Evolutionary conservation across 2,329 filamentous ascomycete genomes (phyloP), one percentile per base, ranked within the genome.

Genomic region (Fulvia fulva): DNA sequence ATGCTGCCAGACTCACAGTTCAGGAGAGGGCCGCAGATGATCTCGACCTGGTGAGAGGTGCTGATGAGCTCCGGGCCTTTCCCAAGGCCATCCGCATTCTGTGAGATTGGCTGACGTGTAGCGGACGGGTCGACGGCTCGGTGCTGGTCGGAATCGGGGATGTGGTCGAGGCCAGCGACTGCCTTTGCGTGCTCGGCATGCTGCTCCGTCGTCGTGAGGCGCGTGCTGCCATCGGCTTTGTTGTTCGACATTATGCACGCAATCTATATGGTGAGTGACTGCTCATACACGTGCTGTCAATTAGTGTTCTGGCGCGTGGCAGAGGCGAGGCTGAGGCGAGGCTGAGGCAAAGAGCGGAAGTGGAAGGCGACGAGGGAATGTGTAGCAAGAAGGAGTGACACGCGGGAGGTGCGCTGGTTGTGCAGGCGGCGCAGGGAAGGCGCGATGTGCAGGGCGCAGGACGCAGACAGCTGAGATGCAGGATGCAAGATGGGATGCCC

Each of bases 21-120:
- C 62, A 93, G 76, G 63, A 93, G 76, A 21, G 89, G 89, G 0
- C 89, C 89, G 65, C 84, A 87, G 14, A 88, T 78, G 26, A 91
- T 81, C 60, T 89, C 84, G 68, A 78, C 59, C 5, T 64, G 65
- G 21, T 69, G 62, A 5, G 70, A 70, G 9, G 77, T 77, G 69
- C 75, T 77, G 52, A 73, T 43, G 26, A 78, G 63, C 65, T 78
- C 75, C 5, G 77, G 77, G 1, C 76, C 77, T 6, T 64, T 60
- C 26, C 77, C 77, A 52, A 78, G 68, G 51, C 77, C 77, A 25
- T 66, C 55, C 50, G 57, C 61, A 22, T 59, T 51, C 26, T 56
- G 55, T 3, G 63, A 60, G 26, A 61, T 57, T 5, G 59, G 50
- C 21, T 59, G 53, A 30, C 52, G 60, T 37, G 57, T 63, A 16